Base-by-base conservation (phyloP, 78 protist species). In the Chrysochromulina parva region DNA sequence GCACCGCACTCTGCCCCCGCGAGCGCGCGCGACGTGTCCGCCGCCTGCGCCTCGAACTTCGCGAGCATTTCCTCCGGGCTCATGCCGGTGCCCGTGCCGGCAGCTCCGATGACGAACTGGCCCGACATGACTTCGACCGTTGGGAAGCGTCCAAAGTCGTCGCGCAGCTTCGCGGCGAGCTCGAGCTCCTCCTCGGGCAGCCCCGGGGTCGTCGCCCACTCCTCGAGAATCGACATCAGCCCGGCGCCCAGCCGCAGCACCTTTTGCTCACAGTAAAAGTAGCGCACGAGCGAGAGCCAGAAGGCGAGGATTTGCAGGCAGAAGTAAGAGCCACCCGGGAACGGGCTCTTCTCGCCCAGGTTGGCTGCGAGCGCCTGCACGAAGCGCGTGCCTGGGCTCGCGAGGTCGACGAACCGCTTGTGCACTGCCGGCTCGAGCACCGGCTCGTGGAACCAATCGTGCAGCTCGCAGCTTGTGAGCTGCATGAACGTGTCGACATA, bases 211-310 rank as follows among this genome's bases (percentile, higher is more conserved):
- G 71, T 20, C 28, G 24, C 71, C 71, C 71, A 65, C 71, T 20
- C n/a, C 71, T 19, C 28, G 24, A 65, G 16, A 13, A 65, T 9
- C 16, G 9, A 9, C 71, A 65, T 65, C 71, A 65, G 71, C 71
- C 17, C 10, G n/a, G 71, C 24, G n/a, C 71, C 71, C 71, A 65
- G 71, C 71, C 71, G 71, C 71, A 65, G 71, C 71, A 65, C 71
- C 9, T 20, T 9, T 6, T 20, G n/a, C 71, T 65, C 71, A 20
- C 71, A 65, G 71, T 65, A 65, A 20, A 65, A 65, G 71, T 19
- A 65, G 71, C 71, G 71, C 14, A 65, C 28, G n/a, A 65, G 71
- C 71, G 71, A 65, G 71, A 65, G 71, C 71, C 71, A 65, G 71
- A 65, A 65, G 71, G 71, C 71, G 28, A 65, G 71, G 24, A 65